Conservation (phyloP, 2,329 filamentous ascomycete genomes). For the Didymella pinodella region DNA sequence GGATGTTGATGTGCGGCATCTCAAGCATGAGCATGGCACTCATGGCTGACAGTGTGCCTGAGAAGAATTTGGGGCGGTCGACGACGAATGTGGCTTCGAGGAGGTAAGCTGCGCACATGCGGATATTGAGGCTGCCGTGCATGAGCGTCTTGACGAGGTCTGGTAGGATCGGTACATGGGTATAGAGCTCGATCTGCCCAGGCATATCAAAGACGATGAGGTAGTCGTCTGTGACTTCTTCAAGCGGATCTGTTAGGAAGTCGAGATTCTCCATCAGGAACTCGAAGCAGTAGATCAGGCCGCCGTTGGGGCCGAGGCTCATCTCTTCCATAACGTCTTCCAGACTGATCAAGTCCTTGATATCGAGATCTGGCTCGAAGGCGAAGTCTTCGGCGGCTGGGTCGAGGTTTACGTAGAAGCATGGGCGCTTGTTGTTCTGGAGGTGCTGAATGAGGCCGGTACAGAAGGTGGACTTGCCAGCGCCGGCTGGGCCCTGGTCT, state of each 20-base stretch:
- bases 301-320: constrained; percentile 87
- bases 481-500: constrained; percentile 78
- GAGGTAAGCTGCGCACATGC: constrained; percentile 90
- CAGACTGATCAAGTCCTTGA: constrained; percentile 91
- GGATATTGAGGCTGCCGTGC: constrained; percentile 84
- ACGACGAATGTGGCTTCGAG: constrained; percentile 96
- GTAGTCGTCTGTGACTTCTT: constrained; percentile 89
- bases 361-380: constrained; percentile 91
- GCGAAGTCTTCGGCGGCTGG: constrained; percentile 92
- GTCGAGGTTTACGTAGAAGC: constrained; percentile 98
- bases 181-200: constrained; percentile 98
- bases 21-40: constrained; percentile 99
- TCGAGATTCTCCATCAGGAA: constrained; percentile 94
- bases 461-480: constrained; percentile 98
- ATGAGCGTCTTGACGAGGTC: constrained; percentile 83
- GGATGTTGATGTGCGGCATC: constrained; percentile 92
- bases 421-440: constrained; percentile 86
- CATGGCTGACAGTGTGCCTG: constrained; percentile 95
- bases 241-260: constrained; percentile 85
- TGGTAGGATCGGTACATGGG: constrained; percentile 91
- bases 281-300: constrained; percentile 95
- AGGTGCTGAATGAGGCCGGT: constrained; percentile 92
- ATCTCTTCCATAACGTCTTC: constrained; percentile 98
- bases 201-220: constrained; percentile 99
- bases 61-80: constrained; percentile 96